A percentile compares a stretch with the other conserved stretches of the same genome.
These are phyloP conservation scores for Cercospora sp. DNA, from an alignment of 2,329 filamentous ascomycete genomes.

Conservation along the genomic window DNA sequence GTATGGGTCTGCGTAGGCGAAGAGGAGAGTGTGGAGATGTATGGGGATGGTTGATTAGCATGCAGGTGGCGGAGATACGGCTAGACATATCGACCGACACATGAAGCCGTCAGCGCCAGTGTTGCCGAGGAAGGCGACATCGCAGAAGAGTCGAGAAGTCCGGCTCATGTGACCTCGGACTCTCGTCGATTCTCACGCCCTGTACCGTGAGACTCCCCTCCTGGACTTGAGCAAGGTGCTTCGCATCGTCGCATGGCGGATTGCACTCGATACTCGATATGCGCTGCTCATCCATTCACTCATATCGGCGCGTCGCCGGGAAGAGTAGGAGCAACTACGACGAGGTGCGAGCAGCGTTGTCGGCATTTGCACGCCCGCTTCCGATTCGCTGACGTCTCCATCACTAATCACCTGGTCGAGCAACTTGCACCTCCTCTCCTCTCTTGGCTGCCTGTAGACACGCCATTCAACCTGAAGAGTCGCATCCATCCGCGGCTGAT, in stretches of 20 bases:
- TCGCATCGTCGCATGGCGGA: background rate
- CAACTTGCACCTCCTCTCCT: background rate
- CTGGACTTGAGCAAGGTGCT: background rate
- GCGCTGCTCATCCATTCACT: background rate
- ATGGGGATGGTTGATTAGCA: background rate
- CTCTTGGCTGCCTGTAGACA: background rate
- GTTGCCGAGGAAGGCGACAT: constrained; percentile 15
- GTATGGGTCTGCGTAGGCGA: background rate
- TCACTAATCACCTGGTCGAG: background rate
- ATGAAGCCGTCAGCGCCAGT: constrained; percentile 8
- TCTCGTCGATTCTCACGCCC: background rate
- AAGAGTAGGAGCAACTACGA: background rate
- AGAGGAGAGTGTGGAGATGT: constrained; percentile 1
- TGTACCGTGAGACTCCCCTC: background rate
- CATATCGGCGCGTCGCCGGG: constrained; percentile 5
- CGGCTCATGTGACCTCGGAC: constrained; percentile 7
- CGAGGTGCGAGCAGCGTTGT: background rate
- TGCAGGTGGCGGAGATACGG: constrained; percentile 5
- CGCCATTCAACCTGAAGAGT: background rate
- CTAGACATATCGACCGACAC: constrained; percentile 7
- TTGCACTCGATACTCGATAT: background rate
- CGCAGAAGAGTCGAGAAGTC: constrained; percentile 17
- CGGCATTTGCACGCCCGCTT: background rate
- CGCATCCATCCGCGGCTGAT: background rate
- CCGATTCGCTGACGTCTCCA: constrained; percentile 4